Conservation (phyloP, 306 rosid species). For the Medicago lupulina region DNA sequence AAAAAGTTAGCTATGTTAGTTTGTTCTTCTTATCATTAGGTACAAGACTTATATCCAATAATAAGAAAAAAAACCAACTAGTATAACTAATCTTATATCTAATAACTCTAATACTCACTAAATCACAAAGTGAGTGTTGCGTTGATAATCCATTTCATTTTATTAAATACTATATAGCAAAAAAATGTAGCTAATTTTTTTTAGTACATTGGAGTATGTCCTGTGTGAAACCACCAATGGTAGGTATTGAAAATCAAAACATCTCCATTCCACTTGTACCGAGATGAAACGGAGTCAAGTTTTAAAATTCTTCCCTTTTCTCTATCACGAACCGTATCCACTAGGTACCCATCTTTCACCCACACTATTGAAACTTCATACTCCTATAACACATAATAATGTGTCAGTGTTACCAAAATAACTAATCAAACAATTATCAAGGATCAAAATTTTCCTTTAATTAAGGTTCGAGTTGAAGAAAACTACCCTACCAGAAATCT, state of each 20-base stretch:
- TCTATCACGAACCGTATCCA: constrained; percentile 54
- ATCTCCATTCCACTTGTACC: constrained; percentile 64
- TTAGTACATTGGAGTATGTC: constrained; percentile 47
- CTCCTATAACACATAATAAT: constrained; percentile 45
- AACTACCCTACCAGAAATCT: constrained; percentile 60
- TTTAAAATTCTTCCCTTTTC: constrained; percentile 60
- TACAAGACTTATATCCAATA: no score
- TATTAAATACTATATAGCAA: no score
- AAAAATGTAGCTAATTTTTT: not conserved
- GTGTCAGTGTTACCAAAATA: not conserved
- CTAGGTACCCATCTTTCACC: constrained; percentile 75
- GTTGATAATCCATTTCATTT: no score
- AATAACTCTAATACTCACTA: no score
- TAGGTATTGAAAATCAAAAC: constrained; percentile 71
- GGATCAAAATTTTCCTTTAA: not conserved
- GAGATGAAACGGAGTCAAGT: constrained; percentile 58
- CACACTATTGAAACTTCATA: constrained; percentile 58
- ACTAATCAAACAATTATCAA: not conserved
- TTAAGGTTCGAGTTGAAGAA: not conserved
- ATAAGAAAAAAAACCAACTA: no score
- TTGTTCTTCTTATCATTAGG: no score
- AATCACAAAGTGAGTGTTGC: no score
- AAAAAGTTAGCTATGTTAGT: no score
- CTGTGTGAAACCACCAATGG: constrained; percentile 81
- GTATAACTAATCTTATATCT: no score